phyloP scores from a whole-genome alignment of 192 early-diverging fungal genomes.

The Backusella australiensis region DNA sequence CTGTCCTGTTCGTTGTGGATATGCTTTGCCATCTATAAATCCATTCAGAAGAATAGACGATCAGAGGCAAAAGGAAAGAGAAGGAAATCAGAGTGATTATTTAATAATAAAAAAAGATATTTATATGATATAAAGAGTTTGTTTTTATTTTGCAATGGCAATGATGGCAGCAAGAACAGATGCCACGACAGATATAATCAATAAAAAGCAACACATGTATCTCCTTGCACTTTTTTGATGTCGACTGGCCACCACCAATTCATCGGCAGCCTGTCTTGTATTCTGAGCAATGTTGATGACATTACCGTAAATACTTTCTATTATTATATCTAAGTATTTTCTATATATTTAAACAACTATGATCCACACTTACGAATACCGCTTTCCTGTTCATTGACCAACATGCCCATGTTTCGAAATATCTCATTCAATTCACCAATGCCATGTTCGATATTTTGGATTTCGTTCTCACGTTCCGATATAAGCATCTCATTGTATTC shows the following conservation, averaged over 20 bases:
- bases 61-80: conserved; percentile 35
- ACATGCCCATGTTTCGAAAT: conserved; percentile 90
- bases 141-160: conserved; percentile 32
- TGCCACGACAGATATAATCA: conserved; percentile 72
- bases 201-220: conserved; percentile 82
- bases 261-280: conserved; percentile 73
- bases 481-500: conserved; percentile 95
- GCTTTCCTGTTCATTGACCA: conserved; percentile 97
- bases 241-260: conserved; percentile 74
- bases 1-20: conserved; percentile 7
- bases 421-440: conserved; percentile 96
- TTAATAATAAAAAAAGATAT: background rate
- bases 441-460: conserved; percentile 88
- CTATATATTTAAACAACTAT: background rate
- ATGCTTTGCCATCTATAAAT: background rate
- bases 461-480: conserved; percentile 91
- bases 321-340: background rate
- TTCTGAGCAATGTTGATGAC: conserved; percentile 76
- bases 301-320: conserved; percentile 95
- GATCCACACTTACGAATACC: conserved; percentile 63
- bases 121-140: background rate
- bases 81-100: conserved; percentile 31
- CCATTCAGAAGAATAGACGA: conserved; percentile 18
- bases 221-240: conserved; percentile 77
- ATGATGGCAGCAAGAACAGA: conserved; percentile 59